Evolutionary conservation across 2,329 filamentous ascomycete genomes (phyloP), one percentile per base, ranked within the genome.

Genomic region (Nothophaeocryptopus gaeumannii): DNA sequence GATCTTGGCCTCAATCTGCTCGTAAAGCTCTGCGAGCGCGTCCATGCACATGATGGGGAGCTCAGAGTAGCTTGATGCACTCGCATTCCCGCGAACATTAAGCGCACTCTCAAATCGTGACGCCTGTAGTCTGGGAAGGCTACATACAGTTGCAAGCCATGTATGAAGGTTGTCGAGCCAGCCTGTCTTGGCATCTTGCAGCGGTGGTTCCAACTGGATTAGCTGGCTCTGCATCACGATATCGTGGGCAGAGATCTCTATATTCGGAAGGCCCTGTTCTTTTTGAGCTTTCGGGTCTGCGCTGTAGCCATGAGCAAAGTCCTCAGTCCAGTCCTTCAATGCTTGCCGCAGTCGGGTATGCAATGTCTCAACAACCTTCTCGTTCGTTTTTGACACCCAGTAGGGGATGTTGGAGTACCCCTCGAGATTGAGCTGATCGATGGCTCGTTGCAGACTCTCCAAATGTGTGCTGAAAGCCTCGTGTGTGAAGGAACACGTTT

Each of bases 211-310:
- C 20, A 99, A 81, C 65, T 95, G 96, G 59, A 99, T 96, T 58
- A 96, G 87, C 69, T 99, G 93, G 63, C 97, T 97, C 30, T 89
- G 88, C 89, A 99, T 99, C 5, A 89, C 93, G 47, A 99, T 86
- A 67, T 99, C 93, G 60, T 96, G 89, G 12, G 93, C 79, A 16
- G 95, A 79, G 29, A 80, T 82, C 62, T 81, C 84, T 72, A 95
- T 83, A 3, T 78, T 78, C 0, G 89, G 88, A 2, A 73, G 72
- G 49, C 82, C 77, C n/a, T 55, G 30, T 73, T 72, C 57, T 7
- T 45, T 47, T 74, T 78, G 38, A 59, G 57, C 41, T 34, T 59
- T 60, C 45, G 58, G 51, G 12, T 56, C 58, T 12, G 53, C 58
- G 8, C 63, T 62, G 12, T 63, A 65, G 16, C 68, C 63, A 51